phyloP scores from a whole-genome alignment of 169 alveolate species.

The Cryptosporidium ryanae region DNA sequence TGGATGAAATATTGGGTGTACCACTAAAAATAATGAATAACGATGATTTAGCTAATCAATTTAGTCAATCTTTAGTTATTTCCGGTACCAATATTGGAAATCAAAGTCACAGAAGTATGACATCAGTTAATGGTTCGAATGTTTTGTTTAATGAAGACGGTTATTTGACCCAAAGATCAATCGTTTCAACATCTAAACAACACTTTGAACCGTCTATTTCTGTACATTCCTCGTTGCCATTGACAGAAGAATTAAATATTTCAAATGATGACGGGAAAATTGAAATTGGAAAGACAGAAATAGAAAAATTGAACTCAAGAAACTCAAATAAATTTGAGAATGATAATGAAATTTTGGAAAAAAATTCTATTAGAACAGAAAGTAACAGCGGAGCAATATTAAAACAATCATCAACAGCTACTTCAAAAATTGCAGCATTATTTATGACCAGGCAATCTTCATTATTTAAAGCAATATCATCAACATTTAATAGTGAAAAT shows the following conservation, averaged over 20 bases:
- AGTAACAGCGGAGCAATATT: slow-evolving; percentile 52
- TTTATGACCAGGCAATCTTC: slow-evolving; percentile 68
- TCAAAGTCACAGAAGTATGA: slow-evolving; percentile 66
- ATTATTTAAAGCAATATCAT: slow-evolving; percentile 28
- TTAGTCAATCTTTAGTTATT: slow-evolving; percentile 15
- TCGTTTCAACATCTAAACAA: slow-evolving; percentile 28
- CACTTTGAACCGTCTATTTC: slow-evolving; percentile 57
- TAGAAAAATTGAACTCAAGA: background rate
- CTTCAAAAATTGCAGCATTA: slow-evolving; percentile 54
- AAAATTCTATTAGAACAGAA: slow-evolving; percentile 35
- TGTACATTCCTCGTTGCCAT: slow-evolving; percentile 49
- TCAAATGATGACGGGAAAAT: slow-evolving; percentile 22
- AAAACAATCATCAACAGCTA: slow-evolving; percentile 68
- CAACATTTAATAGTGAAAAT: slow-evolving; percentile 35
- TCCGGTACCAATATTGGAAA: slow-evolving; percentile 42
- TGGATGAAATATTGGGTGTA: slow-evolving; percentile 68
- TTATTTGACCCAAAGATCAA: slow-evolving; percentile 40
- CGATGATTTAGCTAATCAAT: slow-evolving; percentile 34
- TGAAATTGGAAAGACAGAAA: slow-evolving; percentile 7
- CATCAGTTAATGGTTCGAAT: slow-evolving; percentile 36
- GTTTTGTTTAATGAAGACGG: slow-evolving; percentile 61
- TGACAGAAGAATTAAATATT: background rate
- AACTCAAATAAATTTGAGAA: slow-evolving; percentile 4
- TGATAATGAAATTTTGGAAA: background rate
- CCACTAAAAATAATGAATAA: slow-evolving; percentile 57